Percentiles rank a stretch among this genome's conserved stretches.
Evolutionary conservation across 495 filamentous ascomycete genomes (phyloP).

Genomic region (Trichoderma erinaceum): DNA sequence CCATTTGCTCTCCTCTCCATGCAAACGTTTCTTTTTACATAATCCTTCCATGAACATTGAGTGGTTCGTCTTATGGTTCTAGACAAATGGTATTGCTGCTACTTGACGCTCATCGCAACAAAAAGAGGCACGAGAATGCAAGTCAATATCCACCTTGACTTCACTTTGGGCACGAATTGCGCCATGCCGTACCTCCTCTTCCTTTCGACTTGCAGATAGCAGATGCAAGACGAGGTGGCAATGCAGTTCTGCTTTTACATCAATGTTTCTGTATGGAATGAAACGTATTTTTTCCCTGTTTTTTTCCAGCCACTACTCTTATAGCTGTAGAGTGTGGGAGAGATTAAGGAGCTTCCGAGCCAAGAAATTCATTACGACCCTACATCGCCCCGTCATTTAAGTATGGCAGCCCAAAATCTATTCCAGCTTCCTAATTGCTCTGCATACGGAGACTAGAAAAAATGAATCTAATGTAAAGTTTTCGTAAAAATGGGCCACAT

Average conservation of each 20-base stretch:
- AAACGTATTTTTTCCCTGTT: background rate
- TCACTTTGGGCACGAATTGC: background rate
- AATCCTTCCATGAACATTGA: background rate
- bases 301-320: background rate
- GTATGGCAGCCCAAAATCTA: too few species aligned
- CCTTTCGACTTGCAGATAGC: background rate
- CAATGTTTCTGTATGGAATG: background rate
- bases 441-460: too few species aligned
- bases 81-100: background rate
- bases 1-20: background rate
- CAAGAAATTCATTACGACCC: background rate
- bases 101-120: background rate
- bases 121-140: background rate
- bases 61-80: background rate
- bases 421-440: too few species aligned
- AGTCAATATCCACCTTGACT: background rate
- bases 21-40: background rate
- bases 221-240: slow-evolving; percentile 1
- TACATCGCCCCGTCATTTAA: too few species aligned
- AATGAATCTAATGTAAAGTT: too few species aligned
- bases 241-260: background rate
- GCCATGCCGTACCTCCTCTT: background rate
- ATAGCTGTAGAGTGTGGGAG: background rate
- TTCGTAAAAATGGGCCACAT: too few species aligned
- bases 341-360: background rate